These are phyloP conservation scores for Tilletia indica DNA, from an alignment of 1,284 basidiomycete species.

Conservation along the genomic window DNA sequence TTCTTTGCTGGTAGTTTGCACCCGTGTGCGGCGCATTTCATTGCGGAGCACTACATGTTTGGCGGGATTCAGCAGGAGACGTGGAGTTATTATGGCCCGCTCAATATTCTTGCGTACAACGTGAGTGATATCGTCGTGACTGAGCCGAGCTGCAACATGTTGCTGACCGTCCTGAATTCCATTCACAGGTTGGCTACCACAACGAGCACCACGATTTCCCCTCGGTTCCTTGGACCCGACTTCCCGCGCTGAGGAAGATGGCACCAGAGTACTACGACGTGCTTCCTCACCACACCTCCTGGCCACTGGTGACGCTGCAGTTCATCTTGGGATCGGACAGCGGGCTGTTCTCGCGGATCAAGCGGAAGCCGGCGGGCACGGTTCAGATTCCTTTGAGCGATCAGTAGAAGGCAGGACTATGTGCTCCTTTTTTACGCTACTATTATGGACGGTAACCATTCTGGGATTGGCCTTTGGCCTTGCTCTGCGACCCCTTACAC, in stretches of 20 bases:
- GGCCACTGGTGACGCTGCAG: slow-evolving; percentile 89
- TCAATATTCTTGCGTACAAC: slow-evolving; percentile 92
- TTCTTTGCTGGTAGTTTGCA: slow-evolving; percentile 95
- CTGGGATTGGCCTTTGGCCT: too few relatives aligned
- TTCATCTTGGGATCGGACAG: slow-evolving; percentile 72
- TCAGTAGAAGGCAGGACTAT: background rate
- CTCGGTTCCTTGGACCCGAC: slow-evolving; percentile 89
- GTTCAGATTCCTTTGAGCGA: slow-evolving; percentile 12
- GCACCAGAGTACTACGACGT: slow-evolving; percentile 91
- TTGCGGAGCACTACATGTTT: slow-evolving; percentile 69
- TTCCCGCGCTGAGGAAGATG: slow-evolving; percentile 75
- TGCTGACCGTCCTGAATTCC: slow-evolving; percentile 4
- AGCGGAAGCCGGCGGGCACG: slow-evolving; percentile 27
- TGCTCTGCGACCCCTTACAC: too few relatives aligned
- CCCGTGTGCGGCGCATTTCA: slow-evolving; percentile 94
- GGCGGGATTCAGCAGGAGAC: slow-evolving; percentile 72
- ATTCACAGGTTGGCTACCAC: slow-evolving; percentile 81
- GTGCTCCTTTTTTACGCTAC: too few relatives aligned
- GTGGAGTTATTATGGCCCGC: slow-evolving; percentile 89
- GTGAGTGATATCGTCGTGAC: slow-evolving; percentile 60
- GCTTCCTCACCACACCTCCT: slow-evolving; percentile 80
- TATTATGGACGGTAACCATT: too few relatives aligned
- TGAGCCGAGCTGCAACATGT: background rate
- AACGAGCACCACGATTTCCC: slow-evolving; percentile 99
- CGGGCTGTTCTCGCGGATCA: slow-evolving; percentile 47